Base-by-base conservation (phyloP, 768 basidiomycete genomes). In the Candolleomyces efflorescens region DNA sequence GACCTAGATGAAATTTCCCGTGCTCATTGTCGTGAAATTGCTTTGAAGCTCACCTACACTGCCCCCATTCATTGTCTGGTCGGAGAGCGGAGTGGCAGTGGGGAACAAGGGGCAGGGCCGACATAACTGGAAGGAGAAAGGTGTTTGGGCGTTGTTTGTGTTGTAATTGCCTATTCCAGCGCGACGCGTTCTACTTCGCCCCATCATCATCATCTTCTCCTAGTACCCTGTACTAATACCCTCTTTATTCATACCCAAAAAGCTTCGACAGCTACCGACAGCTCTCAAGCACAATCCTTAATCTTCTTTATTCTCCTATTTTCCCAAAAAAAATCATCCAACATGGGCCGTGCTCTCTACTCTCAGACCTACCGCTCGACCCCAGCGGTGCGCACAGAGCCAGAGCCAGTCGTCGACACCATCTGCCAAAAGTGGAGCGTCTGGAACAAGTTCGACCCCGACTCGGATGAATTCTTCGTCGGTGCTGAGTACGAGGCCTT, bases 381-480 rank as follows among this genome's bases (percentile, higher is more conserved):
- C 0, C 79, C 78, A 23, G 70, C 71, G 47, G 73, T 81, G 49
- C 75, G 75, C 61, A 73, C 74, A 53, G 79, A 82, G 57, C 76
- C 77, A 54, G 79, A 82, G 60, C 67, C 67, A 36, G 54, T 60
- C 56, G 65, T 67, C 54, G 65, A 64, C 55, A 59, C 63, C 24
- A 26, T 43, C 23, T 84, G 74, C 76, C 76, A 82, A 68, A 82
- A 73, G 68, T 90, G 87, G 87, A 81, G 83, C 56, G 70, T 75
- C 60, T 77, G 75, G 70, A 87, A 88, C 66, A 75, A 81, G 10
- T 90, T 90, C 68, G 87, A 90, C 69, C 89, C 89, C 5, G 89
- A 90, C 69, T 84, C 87, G n/a, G 87, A 89, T 64, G 87, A 88
- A 62, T 89, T 89, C 66, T 86, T 87, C 66, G 72, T 71, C 54